Evolutionary conservation across 805 yeast genomes (phyloP).

Genomic region (Saturnispora diversa): DNA sequence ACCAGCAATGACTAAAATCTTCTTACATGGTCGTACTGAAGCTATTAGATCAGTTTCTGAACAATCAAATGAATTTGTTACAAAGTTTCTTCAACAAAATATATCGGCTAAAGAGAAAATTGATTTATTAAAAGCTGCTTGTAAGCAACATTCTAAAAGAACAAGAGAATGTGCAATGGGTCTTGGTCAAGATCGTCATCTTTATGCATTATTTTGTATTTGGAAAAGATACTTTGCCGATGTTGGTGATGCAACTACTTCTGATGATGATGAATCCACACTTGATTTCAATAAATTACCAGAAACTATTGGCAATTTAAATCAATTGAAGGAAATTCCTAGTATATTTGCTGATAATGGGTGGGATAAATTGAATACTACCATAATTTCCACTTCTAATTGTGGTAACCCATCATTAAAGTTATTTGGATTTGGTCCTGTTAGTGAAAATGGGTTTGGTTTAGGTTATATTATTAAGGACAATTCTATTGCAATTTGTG

Average conservation of each 20-base stretch:
- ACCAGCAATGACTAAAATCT: constrained; percentile 91
- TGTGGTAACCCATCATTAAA: constrained; percentile 89
- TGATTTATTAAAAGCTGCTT: constrained; percentile 55
- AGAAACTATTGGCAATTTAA: constrained; percentile 17
- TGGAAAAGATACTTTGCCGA: constrained; percentile 58
- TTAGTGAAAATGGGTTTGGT: constrained; percentile 86
- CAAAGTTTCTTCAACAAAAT: constrained; percentile 69
- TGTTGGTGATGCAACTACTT: constrained; percentile 4
- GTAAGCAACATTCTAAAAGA: constrained; percentile 56
- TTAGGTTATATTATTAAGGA: constrained; percentile 81
- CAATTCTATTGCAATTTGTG: constrained; percentile 71
- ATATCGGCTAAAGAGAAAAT: constrained; percentile 53
- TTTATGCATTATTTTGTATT: constrained; percentile 78
- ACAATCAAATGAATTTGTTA: constrained; percentile 73
- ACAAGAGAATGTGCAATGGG: constrained; percentile 69
- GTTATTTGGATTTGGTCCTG: constrained; percentile 88
- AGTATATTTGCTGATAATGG: constrained; percentile 76
- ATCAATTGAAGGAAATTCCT: constrained; percentile 44
- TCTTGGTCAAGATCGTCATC: constrained; percentile 85
- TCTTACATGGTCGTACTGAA: constrained; percentile 87
- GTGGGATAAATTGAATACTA: constrained; percentile 78
- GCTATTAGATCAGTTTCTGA: constrained; percentile 79
- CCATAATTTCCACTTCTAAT: constrained; percentile 74
- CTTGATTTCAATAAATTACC: constrained; percentile 25
- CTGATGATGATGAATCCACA: constrained; percentile 26